Percentiles rank a stretch among this genome's conserved stretches.
phyloP scores from a whole-genome alignment of 2,329 filamentous ascomycete species.

The Colletotrichum orchidophilum region DNA sequence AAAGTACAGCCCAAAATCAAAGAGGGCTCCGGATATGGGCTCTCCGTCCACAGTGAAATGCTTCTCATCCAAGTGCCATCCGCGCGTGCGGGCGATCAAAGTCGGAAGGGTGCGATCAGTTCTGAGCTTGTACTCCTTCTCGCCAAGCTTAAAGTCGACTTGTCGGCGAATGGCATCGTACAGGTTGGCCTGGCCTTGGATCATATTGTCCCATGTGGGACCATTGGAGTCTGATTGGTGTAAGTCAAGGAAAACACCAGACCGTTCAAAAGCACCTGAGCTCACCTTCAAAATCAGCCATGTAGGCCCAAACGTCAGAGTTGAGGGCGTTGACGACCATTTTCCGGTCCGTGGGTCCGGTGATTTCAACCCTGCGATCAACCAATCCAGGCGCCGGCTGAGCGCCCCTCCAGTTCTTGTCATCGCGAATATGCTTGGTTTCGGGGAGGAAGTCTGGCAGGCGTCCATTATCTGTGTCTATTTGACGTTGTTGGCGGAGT shows the following conservation, averaged over 20 bases:
- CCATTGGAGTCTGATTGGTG: constrained; percentile 73
- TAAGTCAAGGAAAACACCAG: background rate
- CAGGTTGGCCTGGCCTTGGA: constrained; percentile 90
- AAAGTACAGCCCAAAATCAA: constrained; percentile 94
- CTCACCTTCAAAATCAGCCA: constrained; percentile 82
- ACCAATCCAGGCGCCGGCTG: constrained; percentile 84
- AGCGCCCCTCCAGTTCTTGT: constrained; percentile 86
- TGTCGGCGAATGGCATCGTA: constrained; percentile 88
- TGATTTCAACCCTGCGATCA: constrained; percentile 89
- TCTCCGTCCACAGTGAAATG: constrained; percentile 90
- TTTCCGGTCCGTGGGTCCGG: constrained; percentile 88
- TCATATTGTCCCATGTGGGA: constrained; percentile 95
- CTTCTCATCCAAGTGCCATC: constrained; percentile 94
- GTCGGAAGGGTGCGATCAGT: constrained; percentile 82
- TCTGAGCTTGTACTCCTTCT: constrained; percentile 91
- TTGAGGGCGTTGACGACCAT: constrained; percentile 95
- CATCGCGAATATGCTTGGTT: constrained; percentile 88
- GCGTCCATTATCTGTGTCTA: constrained; percentile 83
- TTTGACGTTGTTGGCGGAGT: constrained; percentile 80
- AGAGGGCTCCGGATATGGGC: constrained; percentile 84
- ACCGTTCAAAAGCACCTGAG: rapidly evolving
- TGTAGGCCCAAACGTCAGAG: constrained; percentile 91
- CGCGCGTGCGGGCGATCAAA: constrained; percentile 85
- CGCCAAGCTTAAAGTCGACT: constrained; percentile 88
- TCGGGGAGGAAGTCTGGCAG: constrained; percentile 89